Percentiles rank a stretch among this genome's conserved stretches.
Conservation (phyloP, 2,329 filamentous ascomycete species). For the Anthostomella pinea region DNA sequence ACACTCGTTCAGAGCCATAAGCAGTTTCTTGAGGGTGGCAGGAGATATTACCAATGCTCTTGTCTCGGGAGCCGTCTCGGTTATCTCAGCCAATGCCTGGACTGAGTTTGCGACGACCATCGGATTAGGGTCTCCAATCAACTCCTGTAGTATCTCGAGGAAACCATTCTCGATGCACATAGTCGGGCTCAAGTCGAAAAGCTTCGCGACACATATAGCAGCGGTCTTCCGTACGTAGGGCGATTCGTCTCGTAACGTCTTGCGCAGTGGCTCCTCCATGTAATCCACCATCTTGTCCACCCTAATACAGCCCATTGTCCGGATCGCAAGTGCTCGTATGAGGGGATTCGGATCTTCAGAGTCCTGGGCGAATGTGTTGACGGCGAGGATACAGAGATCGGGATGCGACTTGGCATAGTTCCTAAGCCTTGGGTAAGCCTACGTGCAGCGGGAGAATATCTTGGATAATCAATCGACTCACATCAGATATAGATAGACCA, state of each 20-base stretch:
- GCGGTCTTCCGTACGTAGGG: constrained; percentile 98
- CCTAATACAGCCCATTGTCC: constrained; percentile 97
- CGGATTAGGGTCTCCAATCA: constrained; percentile 96
- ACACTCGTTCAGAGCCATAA: constrained; percentile 96
- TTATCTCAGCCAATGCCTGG: constrained; percentile 87
- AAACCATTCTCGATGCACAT: constrained; percentile 98
- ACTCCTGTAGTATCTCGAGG: constrained; percentile 85
- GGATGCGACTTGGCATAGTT: constrained; percentile 99
- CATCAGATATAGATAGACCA: constrained; percentile 98
- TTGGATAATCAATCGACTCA: constrained; percentile 40
- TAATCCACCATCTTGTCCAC: constrained; percentile 99
- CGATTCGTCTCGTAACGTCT: constrained; percentile 94
- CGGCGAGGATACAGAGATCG: constrained; percentile 95
- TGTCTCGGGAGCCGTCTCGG: constrained; percentile 86
- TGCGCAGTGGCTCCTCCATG: constrained; percentile 96
- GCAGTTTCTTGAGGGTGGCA: constrained; percentile 84
- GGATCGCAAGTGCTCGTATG: constrained; percentile 88
- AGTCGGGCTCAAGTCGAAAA: constrained; percentile 88
- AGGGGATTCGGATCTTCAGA: constrained; percentile 97
- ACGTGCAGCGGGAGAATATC: constrained; percentile 5
- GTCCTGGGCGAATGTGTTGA: constrained; percentile 99
- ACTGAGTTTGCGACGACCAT: constrained; percentile 99
- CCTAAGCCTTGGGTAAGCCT: constrained; percentile 49
- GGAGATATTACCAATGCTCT: constrained; percentile 80
- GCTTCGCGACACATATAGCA: constrained; percentile 94